A percentile compares a stretch with the other conserved stretches of the same genome.
Conservation (phyloP, 1,139 yeast species). For the Zygoascus hellenicus region DNA sequence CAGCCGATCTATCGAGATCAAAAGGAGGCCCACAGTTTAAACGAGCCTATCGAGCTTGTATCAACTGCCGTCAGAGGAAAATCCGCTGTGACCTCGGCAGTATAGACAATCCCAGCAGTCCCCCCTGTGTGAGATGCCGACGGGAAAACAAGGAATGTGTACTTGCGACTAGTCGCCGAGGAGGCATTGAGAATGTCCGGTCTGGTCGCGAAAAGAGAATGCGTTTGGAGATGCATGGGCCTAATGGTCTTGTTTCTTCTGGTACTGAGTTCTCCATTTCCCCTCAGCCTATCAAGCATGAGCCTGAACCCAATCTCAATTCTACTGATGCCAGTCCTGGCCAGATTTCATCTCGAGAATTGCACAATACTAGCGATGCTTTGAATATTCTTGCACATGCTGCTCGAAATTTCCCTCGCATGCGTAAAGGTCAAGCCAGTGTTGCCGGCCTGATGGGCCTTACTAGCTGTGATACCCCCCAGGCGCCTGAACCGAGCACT, state of each 20-base stretch:
- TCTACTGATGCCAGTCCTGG: conserved; percentile 13
- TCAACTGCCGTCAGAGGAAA: conserved; percentile 75
- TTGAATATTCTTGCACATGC: conserved; percentile 46
- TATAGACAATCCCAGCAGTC: conserved; percentile 63
- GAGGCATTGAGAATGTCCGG: conserved; percentile 47
- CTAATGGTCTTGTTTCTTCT: background rate
- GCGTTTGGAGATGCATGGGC: background rate
- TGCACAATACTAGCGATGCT: conserved; percentile 56
- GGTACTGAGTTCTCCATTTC: background rate
- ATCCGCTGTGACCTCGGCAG: conserved; percentile 82
- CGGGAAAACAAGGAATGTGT: conserved; percentile 79
- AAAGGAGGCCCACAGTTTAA: conserved; percentile 33
- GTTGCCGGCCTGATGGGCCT: background rate
- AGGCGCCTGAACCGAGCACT: background rate
- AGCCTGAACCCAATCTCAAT: no score
- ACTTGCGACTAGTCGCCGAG: conserved; percentile 60
- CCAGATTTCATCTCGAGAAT: conserved; percentile 30
- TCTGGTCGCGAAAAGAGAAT: conserved; percentile 31
- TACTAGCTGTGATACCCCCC: background rate
- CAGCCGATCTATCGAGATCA: background rate
- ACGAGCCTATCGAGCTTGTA: conserved; percentile 76
- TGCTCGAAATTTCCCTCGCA: conserved; percentile 36
- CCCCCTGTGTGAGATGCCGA: conserved; percentile 80
- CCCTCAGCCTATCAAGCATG: background rate
- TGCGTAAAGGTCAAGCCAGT: background rate